Evolutionary conservation across 2,329 filamentous ascomycete species (phyloP).

Genomic region (Trichoderma aggressivum): DNA sequence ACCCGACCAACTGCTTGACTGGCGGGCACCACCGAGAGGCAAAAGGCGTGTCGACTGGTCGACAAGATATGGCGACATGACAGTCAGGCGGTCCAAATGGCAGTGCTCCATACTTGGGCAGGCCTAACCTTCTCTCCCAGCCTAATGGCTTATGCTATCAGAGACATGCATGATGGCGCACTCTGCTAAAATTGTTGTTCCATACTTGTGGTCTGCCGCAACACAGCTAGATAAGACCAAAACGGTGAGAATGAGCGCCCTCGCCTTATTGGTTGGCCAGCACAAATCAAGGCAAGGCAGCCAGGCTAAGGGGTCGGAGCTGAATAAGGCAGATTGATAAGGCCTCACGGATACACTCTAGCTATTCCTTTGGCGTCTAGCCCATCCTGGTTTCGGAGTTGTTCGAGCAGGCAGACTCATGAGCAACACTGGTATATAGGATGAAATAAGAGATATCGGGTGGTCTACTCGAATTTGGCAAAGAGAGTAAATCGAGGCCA

Average conservation of each 20-base stretch:
- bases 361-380: neutral
- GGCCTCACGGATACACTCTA: neutral
- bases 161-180: constrained; percentile 17
- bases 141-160: constrained; percentile 10
- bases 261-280: neutral
- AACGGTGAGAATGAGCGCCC: constrained; percentile 1
- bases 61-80: neutral
- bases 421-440: neutral
- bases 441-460: neutral
- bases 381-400: no score
- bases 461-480: neutral
- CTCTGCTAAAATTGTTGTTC: neutral
- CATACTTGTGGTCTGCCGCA: neutral
- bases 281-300: neutral
- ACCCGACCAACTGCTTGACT: neutral
- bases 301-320: neutral
- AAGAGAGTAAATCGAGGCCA: neutral
- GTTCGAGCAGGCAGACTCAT: neutral
- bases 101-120: constrained; percentile 10
- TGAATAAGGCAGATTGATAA: neutral
- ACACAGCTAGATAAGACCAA: neutral
- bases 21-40: neutral
- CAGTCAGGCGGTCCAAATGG: neutral
- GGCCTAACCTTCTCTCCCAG: neutral
- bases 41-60: neutral